A percentile compares a stretch with the other conserved stretches of the same genome.
phyloP scores from a whole-genome alignment of 495 filamentous ascomycete species.

The Hypoxylon lenormandii region DNA sequence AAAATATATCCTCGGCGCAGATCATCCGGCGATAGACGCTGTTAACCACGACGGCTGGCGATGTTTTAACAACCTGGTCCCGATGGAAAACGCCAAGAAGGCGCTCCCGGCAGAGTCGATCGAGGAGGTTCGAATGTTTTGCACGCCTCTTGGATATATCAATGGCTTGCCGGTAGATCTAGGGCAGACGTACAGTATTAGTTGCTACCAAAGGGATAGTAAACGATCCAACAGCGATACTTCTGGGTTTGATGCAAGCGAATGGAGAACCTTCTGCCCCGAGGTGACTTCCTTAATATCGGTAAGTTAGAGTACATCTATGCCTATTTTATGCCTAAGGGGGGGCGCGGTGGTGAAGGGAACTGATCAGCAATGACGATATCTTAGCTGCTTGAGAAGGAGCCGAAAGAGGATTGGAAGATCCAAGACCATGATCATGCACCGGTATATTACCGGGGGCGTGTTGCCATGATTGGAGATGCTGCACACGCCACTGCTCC shows the following conservation, averaged over 20 bases:
- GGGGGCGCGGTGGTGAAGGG: not conserved
- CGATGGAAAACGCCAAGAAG: not conserved
- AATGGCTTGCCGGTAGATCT: not conserved
- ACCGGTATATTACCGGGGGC: not conserved
- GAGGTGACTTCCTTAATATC: not conserved
- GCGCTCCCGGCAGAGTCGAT: not conserved
- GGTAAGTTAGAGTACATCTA: not conserved
- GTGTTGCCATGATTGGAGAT: constrained; percentile 43
- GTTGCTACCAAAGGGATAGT: not conserved
- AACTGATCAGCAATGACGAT: not conserved
- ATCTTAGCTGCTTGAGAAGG: not conserved
- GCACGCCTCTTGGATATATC: not conserved
- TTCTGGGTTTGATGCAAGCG: not conserved
- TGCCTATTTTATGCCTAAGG: not conserved
- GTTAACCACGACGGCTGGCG: not conserved
- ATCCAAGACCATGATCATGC: constrained; percentile 1
- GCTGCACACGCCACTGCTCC: constrained; percentile 65
- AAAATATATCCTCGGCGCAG: not conserved
- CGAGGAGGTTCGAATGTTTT: constrained; percentile 1
- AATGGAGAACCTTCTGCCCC: not conserved
- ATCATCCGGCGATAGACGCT: not conserved
- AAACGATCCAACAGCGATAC: not conserved
- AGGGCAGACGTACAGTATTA: constrained; percentile 1
- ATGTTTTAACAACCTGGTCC: not conserved
- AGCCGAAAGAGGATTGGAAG: not conserved